Conservation (phyloP, 768 basidiomycete genomes). For the Thelephora ganbajun region DNA sequence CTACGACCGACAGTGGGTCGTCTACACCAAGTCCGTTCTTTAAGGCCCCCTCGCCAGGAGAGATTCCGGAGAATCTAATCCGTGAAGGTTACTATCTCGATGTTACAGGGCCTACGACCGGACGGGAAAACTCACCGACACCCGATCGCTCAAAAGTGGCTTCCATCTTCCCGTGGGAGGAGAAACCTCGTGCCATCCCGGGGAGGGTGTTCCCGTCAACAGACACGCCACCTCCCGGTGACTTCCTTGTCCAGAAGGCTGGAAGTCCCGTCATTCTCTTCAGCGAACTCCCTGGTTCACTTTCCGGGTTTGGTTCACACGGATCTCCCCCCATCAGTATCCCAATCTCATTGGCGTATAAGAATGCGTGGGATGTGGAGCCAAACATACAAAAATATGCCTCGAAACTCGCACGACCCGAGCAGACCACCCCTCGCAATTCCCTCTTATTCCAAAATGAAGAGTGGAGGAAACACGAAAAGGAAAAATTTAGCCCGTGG, state of each 20-base stretch:
- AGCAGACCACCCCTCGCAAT: conserved; percentile 23
- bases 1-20: conserved; percentile 14
- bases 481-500: conserved; percentile 28
- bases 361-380: conserved; percentile 77
- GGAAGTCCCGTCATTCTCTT: neutral
- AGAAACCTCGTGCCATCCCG: conserved; percentile 49
- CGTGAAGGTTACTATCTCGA: conserved; percentile 62
- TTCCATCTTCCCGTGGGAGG: conserved; percentile 92
- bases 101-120: conserved; percentile 28
- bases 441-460: conserved; percentile 36
- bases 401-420: conserved; percentile 39
- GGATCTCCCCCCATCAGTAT: conserved; percentile 27
- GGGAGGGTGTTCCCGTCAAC: conserved; percentile 61
- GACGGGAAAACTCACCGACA: conserved; percentile 27
- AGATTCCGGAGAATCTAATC: conserved; percentile 54
- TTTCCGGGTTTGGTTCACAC: neutral
- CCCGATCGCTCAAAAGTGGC: conserved; percentile 67
- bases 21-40: conserved; percentile 31
- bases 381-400: conserved; percentile 74
- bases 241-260: conserved; percentile 4
- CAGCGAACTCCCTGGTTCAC: neutral
- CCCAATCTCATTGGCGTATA: conserved; percentile 46
- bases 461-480: conserved; percentile 17
- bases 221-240: conserved; percentile 36
- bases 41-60: conserved; percentile 39